Percentiles rank a stretch among this genome's conserved stretches.
These are phyloP conservation scores for Chrysanthemum lavandulifolium DNA, from an alignment of 129 eudicot genomes.

Conservation along the genomic window DNA sequence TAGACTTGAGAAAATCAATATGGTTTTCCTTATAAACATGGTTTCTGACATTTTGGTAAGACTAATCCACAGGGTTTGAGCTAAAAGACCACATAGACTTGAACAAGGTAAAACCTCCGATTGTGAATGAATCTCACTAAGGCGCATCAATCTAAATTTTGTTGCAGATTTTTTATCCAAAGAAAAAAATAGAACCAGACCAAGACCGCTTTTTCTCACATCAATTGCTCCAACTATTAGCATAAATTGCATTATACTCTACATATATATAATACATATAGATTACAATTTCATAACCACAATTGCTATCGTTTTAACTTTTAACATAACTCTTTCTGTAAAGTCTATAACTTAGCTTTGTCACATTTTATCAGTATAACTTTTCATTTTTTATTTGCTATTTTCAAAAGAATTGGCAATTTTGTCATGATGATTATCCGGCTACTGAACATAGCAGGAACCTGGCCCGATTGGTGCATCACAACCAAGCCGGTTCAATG, in stretches of 20 bases:
- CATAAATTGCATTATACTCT: no score
- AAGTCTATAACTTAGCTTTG: slow-evolving; percentile 3
- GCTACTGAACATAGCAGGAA: slow-evolving; percentile 66
- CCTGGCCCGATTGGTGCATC: slow-evolving; percentile 71
- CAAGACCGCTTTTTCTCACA: not conserved
- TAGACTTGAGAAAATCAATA: no score
- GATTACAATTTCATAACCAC: no score
- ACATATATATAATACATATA: no score
- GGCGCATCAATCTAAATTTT: no score
- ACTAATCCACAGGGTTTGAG: no score
- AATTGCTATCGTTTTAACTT: not conserved
- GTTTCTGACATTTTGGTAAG: no score
- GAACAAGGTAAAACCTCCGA: no score
- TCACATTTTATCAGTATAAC: slow-evolving; percentile 7
- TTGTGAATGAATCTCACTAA: no score
- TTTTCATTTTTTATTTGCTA: slow-evolving; percentile 12
- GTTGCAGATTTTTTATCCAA: no score
- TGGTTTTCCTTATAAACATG: no score
- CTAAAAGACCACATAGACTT: no score
- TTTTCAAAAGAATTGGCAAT: slow-evolving; percentile 23
- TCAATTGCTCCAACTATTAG: slow-evolving; percentile 2
- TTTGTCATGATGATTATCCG: slow-evolving; percentile 14
- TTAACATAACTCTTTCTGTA: slow-evolving; percentile 5
- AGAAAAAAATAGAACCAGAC: not conserved
- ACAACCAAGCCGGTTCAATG: slow-evolving; percentile 62